Evolutionary conservation across 352 stramenopile species (phyloP).

Genomic region (Phytophthora crassamura): DNA sequence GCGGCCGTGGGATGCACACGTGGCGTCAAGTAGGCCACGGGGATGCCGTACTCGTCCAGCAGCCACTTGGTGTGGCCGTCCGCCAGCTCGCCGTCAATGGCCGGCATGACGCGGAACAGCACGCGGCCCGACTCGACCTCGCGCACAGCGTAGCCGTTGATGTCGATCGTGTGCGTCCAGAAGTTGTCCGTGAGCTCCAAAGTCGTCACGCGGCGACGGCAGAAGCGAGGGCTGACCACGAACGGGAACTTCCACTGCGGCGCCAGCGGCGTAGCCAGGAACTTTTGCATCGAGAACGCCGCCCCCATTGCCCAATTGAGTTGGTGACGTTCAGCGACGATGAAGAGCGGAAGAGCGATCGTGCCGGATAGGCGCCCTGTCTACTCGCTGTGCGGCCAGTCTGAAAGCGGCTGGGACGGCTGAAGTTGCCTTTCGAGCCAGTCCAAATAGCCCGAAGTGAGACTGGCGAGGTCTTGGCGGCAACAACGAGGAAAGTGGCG

Average conservation of each 20-base stretch:
- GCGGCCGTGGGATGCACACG: conserved; percentile 18
- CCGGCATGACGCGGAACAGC: conserved; percentile 42
- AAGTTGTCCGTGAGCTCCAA: conserved; percentile 52
- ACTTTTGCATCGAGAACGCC: conserved; percentile 40
- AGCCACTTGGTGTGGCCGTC: conserved; percentile 47
- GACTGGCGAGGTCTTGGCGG: no score
- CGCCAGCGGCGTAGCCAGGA: conserved; percentile 39
- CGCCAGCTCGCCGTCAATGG: conserved; percentile 28
- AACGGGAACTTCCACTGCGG: conserved; percentile 56
- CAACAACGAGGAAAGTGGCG: no score
- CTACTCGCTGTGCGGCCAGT: neutral
- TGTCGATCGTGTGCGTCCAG: conserved; percentile 40
- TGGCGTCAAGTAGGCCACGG: conserved; percentile 37
- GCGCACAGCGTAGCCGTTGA: conserved; percentile 39
- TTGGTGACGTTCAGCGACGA: conserved; percentile 4
- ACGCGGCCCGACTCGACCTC: conserved; percentile 35
- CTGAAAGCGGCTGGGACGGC: neutral
- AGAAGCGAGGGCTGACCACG: conserved; percentile 51
- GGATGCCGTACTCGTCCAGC: conserved; percentile 48
- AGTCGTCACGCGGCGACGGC: conserved; percentile 38
- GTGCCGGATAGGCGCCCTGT: conserved; percentile 2
- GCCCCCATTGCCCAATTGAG: conserved; percentile 20
- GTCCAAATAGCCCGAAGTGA: no score
- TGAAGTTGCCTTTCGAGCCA: neutral
- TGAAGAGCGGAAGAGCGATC: conserved; percentile 1